A percentile compares a stretch with the other conserved stretches of the same genome.
These are phyloP conservation scores for Yamadazyma oceani DNA, from an alignment of 1,139 yeast genomes.

Conservation along the genomic window DNA sequence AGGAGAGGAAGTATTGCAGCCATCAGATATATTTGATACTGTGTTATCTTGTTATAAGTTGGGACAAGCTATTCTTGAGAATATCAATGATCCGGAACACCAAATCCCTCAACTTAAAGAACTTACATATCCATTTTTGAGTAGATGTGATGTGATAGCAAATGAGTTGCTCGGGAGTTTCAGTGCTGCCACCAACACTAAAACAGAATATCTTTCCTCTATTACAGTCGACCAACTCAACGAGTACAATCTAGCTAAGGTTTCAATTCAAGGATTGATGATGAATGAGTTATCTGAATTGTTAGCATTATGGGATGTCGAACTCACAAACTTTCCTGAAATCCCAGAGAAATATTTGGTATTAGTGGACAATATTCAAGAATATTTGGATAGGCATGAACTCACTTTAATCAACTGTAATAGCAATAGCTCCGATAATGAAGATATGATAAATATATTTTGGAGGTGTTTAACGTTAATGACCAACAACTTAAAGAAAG, in stretches of 20 bases:
- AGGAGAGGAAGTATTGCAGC: constrained; percentile 35
- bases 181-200: constrained; percentile 20
- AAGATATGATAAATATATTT: constrained; percentile 17
- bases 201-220: constrained; percentile 27
- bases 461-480: constrained; percentile 46
- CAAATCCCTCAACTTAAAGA: constrained; percentile 9
- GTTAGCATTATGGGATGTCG: constrained; percentile 26
- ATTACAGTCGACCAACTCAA: constrained; percentile 23
- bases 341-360: constrained; percentile 37
- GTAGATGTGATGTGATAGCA: constrained; percentile 22
- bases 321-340: constrained; percentile 19
- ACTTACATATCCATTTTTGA: constrained; percentile 20
- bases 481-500: constrained; percentile 35
- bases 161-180: constrained; percentile 24
- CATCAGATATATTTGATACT: constrained; percentile 40
- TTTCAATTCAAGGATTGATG: constrained; percentile 24
- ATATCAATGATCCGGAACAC: constrained; percentile 9
- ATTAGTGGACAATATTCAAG: constrained; percentile 46
- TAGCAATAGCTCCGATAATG: constrained; percentile 3
- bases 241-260: constrained; percentile 25
- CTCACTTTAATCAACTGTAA: constrained; percentile 17
- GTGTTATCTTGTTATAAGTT: constrained; percentile 31
- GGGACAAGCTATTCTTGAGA: constrained; percentile 32
- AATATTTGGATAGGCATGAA: constrained; percentile 40
- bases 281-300: constrained; percentile 17